Evolutionary conservation across 257 asterid genomes (phyloP).

Genomic region (Lycium ferocissimum): DNA sequence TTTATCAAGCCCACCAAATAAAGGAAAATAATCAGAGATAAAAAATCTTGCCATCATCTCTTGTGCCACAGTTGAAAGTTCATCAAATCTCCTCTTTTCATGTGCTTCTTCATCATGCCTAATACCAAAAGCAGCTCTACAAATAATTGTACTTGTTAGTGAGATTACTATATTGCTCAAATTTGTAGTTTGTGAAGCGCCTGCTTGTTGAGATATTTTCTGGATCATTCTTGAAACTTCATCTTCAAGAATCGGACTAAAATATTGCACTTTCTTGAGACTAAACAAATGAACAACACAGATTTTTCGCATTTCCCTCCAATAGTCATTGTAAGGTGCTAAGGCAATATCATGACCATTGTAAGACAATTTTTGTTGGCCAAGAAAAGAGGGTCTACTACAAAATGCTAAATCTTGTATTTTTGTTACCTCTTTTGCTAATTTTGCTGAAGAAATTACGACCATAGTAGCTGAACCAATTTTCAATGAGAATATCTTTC

Average conservation of each 20-base stretch:
- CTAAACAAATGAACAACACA: not conserved
- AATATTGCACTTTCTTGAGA: not conserved
- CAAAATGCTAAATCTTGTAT: not conserved
- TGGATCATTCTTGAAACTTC: not conserved
- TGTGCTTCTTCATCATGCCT: not conserved
- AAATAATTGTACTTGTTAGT: not conserved
- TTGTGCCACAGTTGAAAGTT: not conserved
- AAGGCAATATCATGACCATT: not conserved
- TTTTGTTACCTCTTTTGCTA: not conserved
- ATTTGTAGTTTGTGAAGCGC: not conserved
- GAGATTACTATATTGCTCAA: not conserved
- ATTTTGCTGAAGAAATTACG: not conserved
- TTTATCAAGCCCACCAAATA: not conserved
- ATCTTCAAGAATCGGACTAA: not conserved
- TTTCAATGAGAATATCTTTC: not conserved
- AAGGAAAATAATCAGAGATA: not conserved
- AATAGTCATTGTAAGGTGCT: not conserved
- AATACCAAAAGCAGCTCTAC: not conserved
- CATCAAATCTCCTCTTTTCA: not conserved
- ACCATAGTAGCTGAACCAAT: not conserved
- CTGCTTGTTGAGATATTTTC: not conserved
- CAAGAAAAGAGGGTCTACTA: not conserved
- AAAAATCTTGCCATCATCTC: conserved; percentile 33
- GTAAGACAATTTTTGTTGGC: not conserved
- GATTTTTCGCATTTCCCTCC: not conserved